Evolutionary conservation across 805 yeast genomes (phyloP), one percentile per base, ranked within the genome.

Genomic region (Cyberlindnera maclurae): DNA sequence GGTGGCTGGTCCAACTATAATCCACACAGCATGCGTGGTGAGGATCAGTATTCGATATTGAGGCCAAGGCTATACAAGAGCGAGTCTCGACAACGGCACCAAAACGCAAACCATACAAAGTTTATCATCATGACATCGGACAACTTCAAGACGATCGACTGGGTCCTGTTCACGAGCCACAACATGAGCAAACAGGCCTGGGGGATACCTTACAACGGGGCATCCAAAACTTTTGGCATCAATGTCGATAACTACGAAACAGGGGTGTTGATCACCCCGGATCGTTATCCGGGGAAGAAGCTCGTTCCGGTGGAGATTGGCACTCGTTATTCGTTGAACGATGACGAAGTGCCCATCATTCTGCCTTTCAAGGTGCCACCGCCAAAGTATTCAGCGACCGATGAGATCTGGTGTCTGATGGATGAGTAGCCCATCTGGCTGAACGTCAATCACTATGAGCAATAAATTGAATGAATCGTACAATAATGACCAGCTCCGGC

Each of bases 131-230:
- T 75, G 45, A 70, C 79, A 11, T 70, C 69, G 4, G 77, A 75
- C 46, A 50, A 67, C 36, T 74, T 70, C 57, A 49, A 59, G 27
- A 60, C 73, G 3, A 54, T 82, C 5, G 70, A 73, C 36, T 86
- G 95, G 94, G 70, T 79, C 15, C 55, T 82, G 5, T 65, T 82
- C 53, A 82, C 93, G 0, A 79, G 88, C 34, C 82, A 86, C 26
- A 86, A 86, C 52, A 51, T 84, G 30, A 79, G 89, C 26, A 74
- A 74, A 39, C 82, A 76, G 43, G 95, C 95, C 1, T 86, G 95
- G 95, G 95, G 95, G 0, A 60, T 54, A 5, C 63, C 12, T 48
- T 54, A 29, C 39, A 58, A 18, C 35, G 20, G 39, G 33, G 33
- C 36, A 38, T 24, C 45, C 12, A 12, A 36, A 4, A 34, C 44